phyloP scores from a whole-genome alignment of 768 basidiomycete species.

The Strobilomyces confusus region DNA sequence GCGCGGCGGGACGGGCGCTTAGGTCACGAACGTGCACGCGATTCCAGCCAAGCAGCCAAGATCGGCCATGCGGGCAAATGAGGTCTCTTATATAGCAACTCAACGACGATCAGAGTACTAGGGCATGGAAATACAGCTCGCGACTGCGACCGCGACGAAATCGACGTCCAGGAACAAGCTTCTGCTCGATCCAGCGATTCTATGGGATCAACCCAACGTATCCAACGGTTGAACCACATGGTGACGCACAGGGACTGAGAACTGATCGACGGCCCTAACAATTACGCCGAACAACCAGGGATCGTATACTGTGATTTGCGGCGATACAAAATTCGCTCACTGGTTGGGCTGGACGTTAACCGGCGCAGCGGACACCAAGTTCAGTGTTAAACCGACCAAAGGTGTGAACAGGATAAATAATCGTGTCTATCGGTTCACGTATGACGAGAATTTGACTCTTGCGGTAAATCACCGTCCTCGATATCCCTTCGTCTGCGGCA shows the following conservation, averaged over 20 bases:
- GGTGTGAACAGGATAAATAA: background rate
- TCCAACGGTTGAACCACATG: background rate
- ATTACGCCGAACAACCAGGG: conserved; percentile 1
- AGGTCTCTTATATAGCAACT: conserved; percentile 12
- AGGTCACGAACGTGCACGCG: conserved; percentile 21
- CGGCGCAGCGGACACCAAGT: conserved; percentile 1
- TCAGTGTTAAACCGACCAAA: conserved; percentile 6
- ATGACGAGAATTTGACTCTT: conserved; percentile 10
- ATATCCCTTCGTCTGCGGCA: conserved; percentile 24
- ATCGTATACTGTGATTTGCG: conserved; percentile 15
- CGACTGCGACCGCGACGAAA: background rate
- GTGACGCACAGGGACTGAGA: conserved; percentile 16
- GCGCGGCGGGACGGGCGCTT: background rate
- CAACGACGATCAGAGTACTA: conserved; percentile 4
- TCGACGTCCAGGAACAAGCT: background rate
- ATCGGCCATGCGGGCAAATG: too few species aligned
- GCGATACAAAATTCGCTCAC: conserved; percentile 14
- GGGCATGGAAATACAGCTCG: background rate
- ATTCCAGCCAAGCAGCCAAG: background rate
- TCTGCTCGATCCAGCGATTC: background rate
- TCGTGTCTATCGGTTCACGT: conserved; percentile 11
- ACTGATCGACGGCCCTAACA: conserved; percentile 5
- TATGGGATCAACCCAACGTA: conserved; percentile 1
- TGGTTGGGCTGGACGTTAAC: conserved; percentile 15
- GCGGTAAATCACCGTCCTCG: conserved; percentile 1